Evolutionary conservation across 768 basidiomycete species (phyloP).

Genomic region (Phanerochaete sordida): DNA sequence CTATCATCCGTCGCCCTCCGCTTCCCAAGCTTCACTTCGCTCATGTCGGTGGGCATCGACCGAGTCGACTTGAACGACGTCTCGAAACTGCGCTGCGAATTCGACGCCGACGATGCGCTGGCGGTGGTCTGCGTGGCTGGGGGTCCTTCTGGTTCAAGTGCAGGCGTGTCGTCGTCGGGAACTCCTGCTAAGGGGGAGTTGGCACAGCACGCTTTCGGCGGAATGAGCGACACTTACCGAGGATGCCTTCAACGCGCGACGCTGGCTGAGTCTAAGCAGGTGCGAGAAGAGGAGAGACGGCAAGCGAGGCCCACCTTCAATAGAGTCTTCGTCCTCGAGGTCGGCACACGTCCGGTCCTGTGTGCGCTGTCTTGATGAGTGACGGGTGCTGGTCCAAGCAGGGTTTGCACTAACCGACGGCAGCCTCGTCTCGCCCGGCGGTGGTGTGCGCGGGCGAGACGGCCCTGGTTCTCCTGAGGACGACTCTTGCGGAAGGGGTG

Average conservation of each 20-base stretch:
- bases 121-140: not conserved
- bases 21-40: not conserved
- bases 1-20: not conserved
- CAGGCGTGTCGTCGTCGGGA: not conserved
- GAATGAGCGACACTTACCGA: not conserved
- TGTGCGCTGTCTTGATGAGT: not conserved
- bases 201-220: not conserved
- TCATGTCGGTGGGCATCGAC: not conserved
- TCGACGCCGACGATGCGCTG: not conserved
- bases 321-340: not conserved
- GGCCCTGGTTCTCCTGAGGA: not conserved
- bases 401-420: not conserved
- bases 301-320: not conserved
- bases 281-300: too few species aligned
- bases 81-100: not conserved
- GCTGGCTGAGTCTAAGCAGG: not conserved
- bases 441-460: not conserved
- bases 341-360: not conserved
- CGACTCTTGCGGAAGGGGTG: not conserved
- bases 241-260: not conserved
- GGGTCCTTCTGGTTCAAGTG: not conserved
- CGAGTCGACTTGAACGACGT: not conserved
- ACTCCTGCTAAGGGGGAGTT: not conserved
- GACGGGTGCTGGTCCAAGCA: not conserved
- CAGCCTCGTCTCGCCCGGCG: not conserved